These are phyloP conservation scores for Penicillium sp. DNA, from an alignment of 2,329 filamentous ascomycete species.

Conservation along the genomic window DNA sequence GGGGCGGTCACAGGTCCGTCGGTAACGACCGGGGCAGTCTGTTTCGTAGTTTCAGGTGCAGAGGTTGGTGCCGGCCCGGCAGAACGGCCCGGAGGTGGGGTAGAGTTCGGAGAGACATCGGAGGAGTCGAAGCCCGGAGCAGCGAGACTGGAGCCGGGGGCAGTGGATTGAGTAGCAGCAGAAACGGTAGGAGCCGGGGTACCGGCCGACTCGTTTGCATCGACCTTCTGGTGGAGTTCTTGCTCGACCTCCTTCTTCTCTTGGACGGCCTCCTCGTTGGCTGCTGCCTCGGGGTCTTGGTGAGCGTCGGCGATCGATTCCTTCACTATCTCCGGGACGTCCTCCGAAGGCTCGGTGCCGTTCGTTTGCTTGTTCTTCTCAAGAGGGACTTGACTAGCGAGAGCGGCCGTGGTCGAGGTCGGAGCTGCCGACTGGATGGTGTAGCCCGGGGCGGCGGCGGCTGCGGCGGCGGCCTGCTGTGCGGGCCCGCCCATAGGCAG, in stretches of 20 bases:
- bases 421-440: conserved; percentile 51
- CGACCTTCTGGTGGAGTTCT: conserved; percentile 59
- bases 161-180: conserved; percentile 37
- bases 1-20: conserved; percentile 15
- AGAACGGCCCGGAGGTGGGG: conserved; percentile 20
- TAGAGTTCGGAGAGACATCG: conserved; percentile 27
- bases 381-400: conserved; percentile 44
- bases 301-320: conserved; percentile 50
- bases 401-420: conserved; percentile 43
- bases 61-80: conserved; percentile 10
- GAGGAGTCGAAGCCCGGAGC: conserved; percentile 18
- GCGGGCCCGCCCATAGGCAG: conserved; percentile 58
- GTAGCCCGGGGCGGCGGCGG: conserved; percentile 50
- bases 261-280: conserved; percentile 62
- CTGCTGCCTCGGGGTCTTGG: conserved; percentile 65
- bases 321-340: conserved; percentile 45
- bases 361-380: conserved; percentile 32
- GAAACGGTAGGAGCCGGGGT: conserved; percentile 40
- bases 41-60: conserved; percentile 1
- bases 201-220: conserved; percentile 34
- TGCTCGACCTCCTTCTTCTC: conserved; percentile 72
- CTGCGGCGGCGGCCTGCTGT: conserved; percentile 31
- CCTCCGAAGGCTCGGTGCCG: conserved; percentile 20
- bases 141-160: conserved; percentile 26
- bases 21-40: conserved; percentile 15